phyloP scores from a whole-genome alignment of 192 early-diverging fungal species.

The Podila minutissima region DNA sequence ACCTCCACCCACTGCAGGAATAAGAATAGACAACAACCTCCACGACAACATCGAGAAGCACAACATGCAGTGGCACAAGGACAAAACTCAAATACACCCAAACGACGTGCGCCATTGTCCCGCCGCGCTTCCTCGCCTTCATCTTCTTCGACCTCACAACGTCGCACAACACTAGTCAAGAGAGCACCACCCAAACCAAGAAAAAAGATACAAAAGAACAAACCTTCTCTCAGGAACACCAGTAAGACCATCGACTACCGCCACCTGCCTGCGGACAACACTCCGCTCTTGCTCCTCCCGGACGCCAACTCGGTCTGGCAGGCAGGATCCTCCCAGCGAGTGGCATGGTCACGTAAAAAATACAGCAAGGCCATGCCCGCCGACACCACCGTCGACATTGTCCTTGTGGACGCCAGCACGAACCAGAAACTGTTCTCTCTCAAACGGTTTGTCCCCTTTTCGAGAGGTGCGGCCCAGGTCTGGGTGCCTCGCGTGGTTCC shows the following conservation, averaged over 20 bases:
- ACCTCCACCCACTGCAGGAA: too few species aligned
- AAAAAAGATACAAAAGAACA: slow-evolving; percentile 1
- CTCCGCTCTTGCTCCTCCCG: slow-evolving; percentile 25
- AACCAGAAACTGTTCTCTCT: slow-evolving; percentile 36
- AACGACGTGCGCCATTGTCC: too few species aligned
- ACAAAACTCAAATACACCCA: too few species aligned
- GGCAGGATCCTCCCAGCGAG: slow-evolving; percentile 30
- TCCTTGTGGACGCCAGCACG: slow-evolving; percentile 27
- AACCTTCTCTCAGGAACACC: not conserved
- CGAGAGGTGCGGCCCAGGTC: slow-evolving; percentile 22
- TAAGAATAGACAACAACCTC: too few species aligned
- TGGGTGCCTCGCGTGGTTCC: slow-evolving; percentile 21
- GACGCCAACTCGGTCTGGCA: slow-evolving; percentile 36
- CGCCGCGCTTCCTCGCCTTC: too few species aligned
- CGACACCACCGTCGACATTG: slow-evolving; percentile 42
- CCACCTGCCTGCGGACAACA: not conserved
- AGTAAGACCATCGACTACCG: not conserved
- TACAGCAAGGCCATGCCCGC: slow-evolving; percentile 22
- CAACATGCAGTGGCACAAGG: too few species aligned
- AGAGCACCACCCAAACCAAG: too few species aligned
- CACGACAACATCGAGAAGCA: too few species aligned
- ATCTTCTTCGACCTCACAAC: too few species aligned
- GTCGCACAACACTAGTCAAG: too few species aligned
- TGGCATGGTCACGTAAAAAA: slow-evolving; percentile 30
- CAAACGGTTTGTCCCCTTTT: slow-evolving; percentile 42